Evolutionary conservation across 2,329 filamentous ascomycete genomes (phyloP), one percentile per base, ranked within the genome.

Genomic region (Fusarium zealandicum): DNA sequence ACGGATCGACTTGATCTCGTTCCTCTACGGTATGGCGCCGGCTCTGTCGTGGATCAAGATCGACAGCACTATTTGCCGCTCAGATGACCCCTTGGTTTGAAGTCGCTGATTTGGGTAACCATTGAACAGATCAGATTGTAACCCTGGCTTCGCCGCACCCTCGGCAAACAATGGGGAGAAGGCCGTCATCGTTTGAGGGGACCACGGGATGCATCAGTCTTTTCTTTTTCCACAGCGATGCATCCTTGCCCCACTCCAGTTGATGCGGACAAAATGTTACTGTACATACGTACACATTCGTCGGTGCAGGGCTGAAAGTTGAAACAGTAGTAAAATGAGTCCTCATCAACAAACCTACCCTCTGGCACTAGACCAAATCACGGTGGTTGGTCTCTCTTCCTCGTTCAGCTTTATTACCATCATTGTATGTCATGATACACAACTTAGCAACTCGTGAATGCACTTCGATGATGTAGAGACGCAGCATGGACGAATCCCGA

Each of bases 1-100:
- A 18, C 17, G 54, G 64, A 25, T 63, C 64, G 41, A 31, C 53
- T 46, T 35, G 43, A 39, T 43, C 35, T 48, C 49, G 38, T 44
- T 46, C 28, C n/a, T 49, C 47, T 43, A 17, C 36, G 37, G 33
- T 22, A 35, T 53, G 46, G 32, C 50, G 32, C 40, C 38, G 36
- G 28, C 27, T 37, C 42, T 41, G 12, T 39, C 41, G 54, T 50
- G 28, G 38, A 42, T 53, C 32, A 9, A 41, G 63, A 66, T 66
- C 63, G 56, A 51, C 63, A 40, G 14, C 30, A 50, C 51, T 46
- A 56, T 63, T 54, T 55, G 52, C 58, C 61, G 37, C 44, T 53
- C 45, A 31, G 48, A 47, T 27, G 27, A 62, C 44, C 43, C 48
- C 59, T 44, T 55, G 44, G 57, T 54, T 50, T 59, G 43, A 43